phyloP scores from a whole-genome alignment of 2,329 filamentous ascomycete species.

The Alternaria ethzedia region DNA sequence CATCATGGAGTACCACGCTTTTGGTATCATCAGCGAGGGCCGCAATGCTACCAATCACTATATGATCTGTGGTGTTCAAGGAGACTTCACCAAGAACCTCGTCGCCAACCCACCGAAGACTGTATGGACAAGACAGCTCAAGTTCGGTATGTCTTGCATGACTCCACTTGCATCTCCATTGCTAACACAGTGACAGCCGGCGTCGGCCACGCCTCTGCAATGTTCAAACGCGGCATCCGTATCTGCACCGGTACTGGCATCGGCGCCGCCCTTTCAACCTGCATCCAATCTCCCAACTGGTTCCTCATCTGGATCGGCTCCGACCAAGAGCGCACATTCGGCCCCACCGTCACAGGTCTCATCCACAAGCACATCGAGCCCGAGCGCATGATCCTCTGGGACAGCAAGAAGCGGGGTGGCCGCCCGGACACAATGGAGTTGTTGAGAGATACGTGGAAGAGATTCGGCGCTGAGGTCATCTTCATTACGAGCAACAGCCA shows the following conservation, averaged over 20 bases:
- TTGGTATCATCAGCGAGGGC: constrained; percentile 46
- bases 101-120: constrained; percentile 42
- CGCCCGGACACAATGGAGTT: constrained; percentile 42
- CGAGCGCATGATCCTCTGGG: constrained; percentile 47
- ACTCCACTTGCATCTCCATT: neutral
- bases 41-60: constrained; percentile 39
- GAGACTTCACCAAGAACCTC: constrained; percentile 44
- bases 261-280: constrained; percentile 44
- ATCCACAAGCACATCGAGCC: constrained; percentile 44
- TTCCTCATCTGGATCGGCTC: constrained; percentile 48
- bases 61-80: constrained; percentile 48
- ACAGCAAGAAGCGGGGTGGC: constrained; percentile 44
- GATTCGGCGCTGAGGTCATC: constrained; percentile 44
- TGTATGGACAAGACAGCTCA: constrained; percentile 44
- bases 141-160: constrained; percentile 37
- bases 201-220: constrained; percentile 43
- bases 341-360: constrained; percentile 41
- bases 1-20: constrained; percentile 48
- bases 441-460: constrained; percentile 42
- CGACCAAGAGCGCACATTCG: constrained; percentile 45
- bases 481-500: constrained; percentile 47
- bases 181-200: constrained; percentile 35
- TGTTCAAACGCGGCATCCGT: constrained; percentile 46
- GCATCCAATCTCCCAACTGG: constrained; percentile 45
- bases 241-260: constrained; percentile 47